Conservation (phyloP, 225 moss, liverwort and hornwort species). For the Lunularia cruciata region DNA sequence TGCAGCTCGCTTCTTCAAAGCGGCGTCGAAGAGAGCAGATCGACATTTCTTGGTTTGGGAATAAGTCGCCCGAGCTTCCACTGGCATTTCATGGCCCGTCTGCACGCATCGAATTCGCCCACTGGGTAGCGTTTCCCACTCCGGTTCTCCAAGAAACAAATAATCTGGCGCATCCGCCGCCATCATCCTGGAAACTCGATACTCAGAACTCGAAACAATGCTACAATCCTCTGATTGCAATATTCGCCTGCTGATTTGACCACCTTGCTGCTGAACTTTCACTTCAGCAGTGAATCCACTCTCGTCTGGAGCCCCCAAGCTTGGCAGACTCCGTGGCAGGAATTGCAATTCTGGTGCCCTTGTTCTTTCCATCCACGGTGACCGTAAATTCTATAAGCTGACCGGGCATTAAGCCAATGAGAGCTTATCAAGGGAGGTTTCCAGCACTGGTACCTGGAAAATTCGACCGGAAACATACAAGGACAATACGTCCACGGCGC, state of each 20-base stretch:
- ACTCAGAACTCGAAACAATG: not conserved
- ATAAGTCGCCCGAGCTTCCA: slow-evolving; percentile 37
- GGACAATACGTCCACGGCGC: too few relatives aligned
- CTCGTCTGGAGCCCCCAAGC: too few relatives aligned
- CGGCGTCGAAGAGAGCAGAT: slow-evolving; percentile 50
- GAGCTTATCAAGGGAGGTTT: too few relatives aligned
- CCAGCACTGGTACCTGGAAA: too few relatives aligned
- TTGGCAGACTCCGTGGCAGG: not conserved
- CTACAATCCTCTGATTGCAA: not conserved
- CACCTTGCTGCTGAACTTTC: too few relatives aligned
- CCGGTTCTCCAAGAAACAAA: slow-evolving; percentile 41
- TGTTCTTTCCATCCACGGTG: too few relatives aligned
- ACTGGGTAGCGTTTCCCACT: slow-evolving; percentile 35
- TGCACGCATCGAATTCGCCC: slow-evolving; percentile 53
- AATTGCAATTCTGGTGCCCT: not conserved
- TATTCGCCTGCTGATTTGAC: not conserved
- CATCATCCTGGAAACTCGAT: not conserved
- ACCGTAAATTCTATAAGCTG: too few relatives aligned
- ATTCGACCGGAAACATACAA: too few relatives aligned
- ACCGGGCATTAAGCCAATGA: too few relatives aligned
- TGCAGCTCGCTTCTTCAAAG: slow-evolving; percentile 36
- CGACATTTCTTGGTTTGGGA: slow-evolving; percentile 53
- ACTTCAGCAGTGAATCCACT: not conserved
- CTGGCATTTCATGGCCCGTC: slow-evolving; percentile 60
- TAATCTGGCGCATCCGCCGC: slow-evolving; percentile 8